phyloP scores from a whole-genome alignment of 192 early-diverging fungal genomes.

The Backusella macrospora region DNA sequence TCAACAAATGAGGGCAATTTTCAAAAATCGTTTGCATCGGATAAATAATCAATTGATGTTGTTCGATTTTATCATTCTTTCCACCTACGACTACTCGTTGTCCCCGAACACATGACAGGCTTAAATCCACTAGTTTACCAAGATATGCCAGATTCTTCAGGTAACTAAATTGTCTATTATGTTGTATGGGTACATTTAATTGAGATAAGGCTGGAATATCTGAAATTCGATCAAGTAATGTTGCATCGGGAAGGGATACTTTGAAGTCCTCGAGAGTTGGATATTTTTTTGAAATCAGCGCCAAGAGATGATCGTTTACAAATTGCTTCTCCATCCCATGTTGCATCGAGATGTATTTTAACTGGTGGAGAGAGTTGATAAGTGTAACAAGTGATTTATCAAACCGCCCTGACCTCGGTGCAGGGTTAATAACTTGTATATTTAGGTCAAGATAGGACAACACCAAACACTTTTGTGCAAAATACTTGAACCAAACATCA shows the following conservation, averaged over 20 bases:
- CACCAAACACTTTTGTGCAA: background rate
- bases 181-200: background rate
- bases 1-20: background rate
- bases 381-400: background rate
- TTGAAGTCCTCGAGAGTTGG: too few relatives aligned
- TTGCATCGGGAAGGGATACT: too few relatives aligned
- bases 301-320: background rate
- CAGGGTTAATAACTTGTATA: background rate
- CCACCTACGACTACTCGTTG: background rate
- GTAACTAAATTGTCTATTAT: background rate
- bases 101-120: background rate
- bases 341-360: background rate
- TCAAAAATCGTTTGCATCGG: background rate
- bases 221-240: too few relatives aligned
- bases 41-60: background rate
- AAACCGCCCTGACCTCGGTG: background rate
- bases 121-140: background rate
- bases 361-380: background rate
- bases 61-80: background rate
- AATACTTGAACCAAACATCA: background rate
- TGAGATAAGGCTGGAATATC: background rate
- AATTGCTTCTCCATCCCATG: background rate
- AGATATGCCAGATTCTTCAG: background rate
- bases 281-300: background rate
- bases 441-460: background rate